Evolutionary conservation across 768 basidiomycete species (phyloP).

Genomic region (Termitomyces sp.): DNA sequence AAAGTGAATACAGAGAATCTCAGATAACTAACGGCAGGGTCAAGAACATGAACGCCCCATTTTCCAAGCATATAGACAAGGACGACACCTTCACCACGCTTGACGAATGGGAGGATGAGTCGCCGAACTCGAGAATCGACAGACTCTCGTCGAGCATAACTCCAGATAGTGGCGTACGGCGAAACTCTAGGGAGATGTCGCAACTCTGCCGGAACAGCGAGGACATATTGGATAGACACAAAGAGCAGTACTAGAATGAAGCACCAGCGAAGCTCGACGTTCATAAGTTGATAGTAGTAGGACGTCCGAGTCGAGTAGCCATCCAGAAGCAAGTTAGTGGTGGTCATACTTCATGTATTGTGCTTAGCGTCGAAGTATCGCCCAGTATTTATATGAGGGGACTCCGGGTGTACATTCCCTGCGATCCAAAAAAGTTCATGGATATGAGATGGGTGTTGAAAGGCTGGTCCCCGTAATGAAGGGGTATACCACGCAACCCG

Average conservation of each 20-base stretch:
- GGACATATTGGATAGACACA: slow-evolving; percentile 9
- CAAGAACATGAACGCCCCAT: slow-evolving; percentile 39
- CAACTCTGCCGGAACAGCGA: slow-evolving; percentile 26
- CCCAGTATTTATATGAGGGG: neutral
- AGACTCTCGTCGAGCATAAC: slow-evolving; percentile 30
- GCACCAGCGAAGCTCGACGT: slow-evolving; percentile 6
- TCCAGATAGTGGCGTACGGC: slow-evolving; percentile 26
- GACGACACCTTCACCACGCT: slow-evolving; percentile 28
- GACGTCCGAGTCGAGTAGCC: neutral
- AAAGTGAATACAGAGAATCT: neutral
- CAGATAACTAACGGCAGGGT: slow-evolving; percentile 23
- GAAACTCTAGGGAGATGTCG: slow-evolving; percentile 33
- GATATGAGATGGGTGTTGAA: neutral
- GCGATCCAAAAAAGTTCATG: slow-evolving; percentile 1
- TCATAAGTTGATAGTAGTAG: neutral
- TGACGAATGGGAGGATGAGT: slow-evolving; percentile 33
- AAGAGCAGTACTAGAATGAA: neutral
- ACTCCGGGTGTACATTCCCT: neutral
- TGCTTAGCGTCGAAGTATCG: neutral
- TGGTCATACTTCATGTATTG: slow-evolving; percentile 3
- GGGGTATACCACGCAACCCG: neutral
- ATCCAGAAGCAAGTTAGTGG: neutral
- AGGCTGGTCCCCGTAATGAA: neutral
- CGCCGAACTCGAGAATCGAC: slow-evolving; percentile 30
- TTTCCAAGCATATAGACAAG: slow-evolving; percentile 35